A percentile compares a stretch with the other conserved stretches of the same genome.
Conservation (phyloP, 805 yeast genomes). For the Lachancea mirantina region DNA sequence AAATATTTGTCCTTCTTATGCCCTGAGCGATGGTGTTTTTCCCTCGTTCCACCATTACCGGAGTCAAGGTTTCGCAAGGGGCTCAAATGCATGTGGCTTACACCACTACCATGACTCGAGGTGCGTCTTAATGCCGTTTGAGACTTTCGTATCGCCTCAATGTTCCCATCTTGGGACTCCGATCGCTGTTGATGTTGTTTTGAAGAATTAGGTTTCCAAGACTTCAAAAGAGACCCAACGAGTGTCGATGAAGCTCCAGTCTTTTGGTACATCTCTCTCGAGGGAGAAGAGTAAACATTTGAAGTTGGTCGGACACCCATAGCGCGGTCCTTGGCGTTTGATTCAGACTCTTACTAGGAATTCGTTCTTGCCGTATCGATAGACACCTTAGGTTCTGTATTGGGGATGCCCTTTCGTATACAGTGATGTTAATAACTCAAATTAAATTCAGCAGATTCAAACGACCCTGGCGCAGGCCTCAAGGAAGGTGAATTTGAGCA, state of each 20-base stretch:
- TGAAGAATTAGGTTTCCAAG: conserved; percentile 7
- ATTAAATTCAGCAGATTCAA: too few relatives aligned
- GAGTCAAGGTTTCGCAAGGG: conserved; percentile 7
- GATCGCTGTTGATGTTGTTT: conserved; percentile 1
- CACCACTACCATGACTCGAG: conserved; percentile 5
- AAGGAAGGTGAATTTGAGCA: too few relatives aligned
- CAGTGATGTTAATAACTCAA: too few relatives aligned
- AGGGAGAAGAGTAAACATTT: conserved; percentile 3
- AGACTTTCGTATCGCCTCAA: conserved; percentile 26
- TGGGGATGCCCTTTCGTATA: too few relatives aligned
- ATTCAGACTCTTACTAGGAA: too few relatives aligned
- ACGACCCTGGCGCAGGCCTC: too few relatives aligned
- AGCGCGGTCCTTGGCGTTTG: not conserved
- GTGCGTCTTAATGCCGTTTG: conserved; percentile 10
- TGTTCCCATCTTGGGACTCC: conserved; percentile 16
- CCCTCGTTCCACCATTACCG: conserved; percentile 5
- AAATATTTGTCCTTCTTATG: conserved; percentile 35
- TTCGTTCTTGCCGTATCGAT: too few relatives aligned
- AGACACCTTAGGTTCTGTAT: too few relatives aligned
- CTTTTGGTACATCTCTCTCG: conserved; percentile 24
- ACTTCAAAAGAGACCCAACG: conserved; percentile 9
- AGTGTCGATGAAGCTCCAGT: conserved; percentile 9
- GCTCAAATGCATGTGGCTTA: conserved; percentile 8
- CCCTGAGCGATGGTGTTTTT: conserved; percentile 9
- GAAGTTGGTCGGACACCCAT: conserved; percentile 26